Percentiles rank a stretch among this genome's conserved stretches.
Evolutionary conservation across 805 yeast genomes (phyloP).

Genomic region (Kodamaea kakaduensis): DNA sequence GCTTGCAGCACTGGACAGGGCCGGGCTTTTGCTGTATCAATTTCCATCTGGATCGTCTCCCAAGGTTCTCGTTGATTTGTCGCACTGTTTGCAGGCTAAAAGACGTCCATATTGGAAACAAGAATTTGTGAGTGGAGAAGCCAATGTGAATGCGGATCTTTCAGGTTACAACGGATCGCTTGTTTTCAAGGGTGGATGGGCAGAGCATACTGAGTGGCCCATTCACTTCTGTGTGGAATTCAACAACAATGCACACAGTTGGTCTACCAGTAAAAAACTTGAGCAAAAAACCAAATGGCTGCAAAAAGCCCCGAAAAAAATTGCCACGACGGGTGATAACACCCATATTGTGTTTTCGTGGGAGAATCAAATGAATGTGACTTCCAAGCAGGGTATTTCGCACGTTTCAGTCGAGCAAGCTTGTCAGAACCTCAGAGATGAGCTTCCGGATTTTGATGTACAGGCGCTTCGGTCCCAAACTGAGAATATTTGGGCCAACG

Average conservation of each 20-base stretch:
- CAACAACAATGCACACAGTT: slow-evolving; percentile 14
- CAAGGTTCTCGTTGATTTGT: slow-evolving; percentile 23
- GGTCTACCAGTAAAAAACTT: slow-evolving; percentile 13
- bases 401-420: slow-evolving; percentile 27
- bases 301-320: slow-evolving; percentile 2
- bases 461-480: slow-evolving; percentile 13
- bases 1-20: slow-evolving; percentile 23
- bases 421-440: slow-evolving; percentile 19
- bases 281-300: not conserved
- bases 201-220: slow-evolving; percentile 24
- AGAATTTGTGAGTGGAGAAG: slow-evolving; percentile 23
- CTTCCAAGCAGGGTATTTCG: slow-evolving; percentile 26
- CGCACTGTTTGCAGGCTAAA: slow-evolving; percentile 26
- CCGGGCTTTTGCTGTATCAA: slow-evolving; percentile 24
- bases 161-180: slow-evolving; percentile 23
- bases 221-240: slow-evolving; percentile 29
- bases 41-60: slow-evolving; percentile 13
- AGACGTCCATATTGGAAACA: slow-evolving; percentile 32
- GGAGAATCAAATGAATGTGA: slow-evolving; percentile 9
- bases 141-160: slow-evolving; percentile 13
- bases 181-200: slow-evolving; percentile 30
- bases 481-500: slow-evolving; percentile 17
- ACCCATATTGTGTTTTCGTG: slow-evolving; percentile 18
- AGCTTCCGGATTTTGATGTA: slow-evolving; percentile 15
- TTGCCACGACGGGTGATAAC: slow-evolving; percentile 1